Evolutionary conservation across 306 rosid genomes (phyloP).

Genomic region (Rosa rugosa): DNA sequence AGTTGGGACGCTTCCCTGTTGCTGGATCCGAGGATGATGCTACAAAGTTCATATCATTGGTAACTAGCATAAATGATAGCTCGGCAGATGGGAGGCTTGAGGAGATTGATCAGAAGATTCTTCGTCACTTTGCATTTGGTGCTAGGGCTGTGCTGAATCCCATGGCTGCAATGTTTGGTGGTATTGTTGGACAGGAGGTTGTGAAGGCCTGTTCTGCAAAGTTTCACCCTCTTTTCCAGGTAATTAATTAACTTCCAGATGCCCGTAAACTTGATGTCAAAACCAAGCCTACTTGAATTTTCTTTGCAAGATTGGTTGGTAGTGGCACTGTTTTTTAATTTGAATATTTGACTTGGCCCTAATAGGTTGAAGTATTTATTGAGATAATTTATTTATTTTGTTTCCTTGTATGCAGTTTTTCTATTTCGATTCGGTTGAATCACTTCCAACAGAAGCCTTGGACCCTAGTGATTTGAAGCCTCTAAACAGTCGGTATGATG

Average conservation of each 20-base stretch:
- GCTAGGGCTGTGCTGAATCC: constrained; percentile 33
- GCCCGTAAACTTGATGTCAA: neutral
- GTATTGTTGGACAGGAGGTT: constrained; percentile 32
- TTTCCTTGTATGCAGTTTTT: constrained; percentile 20
- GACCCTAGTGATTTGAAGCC: constrained; percentile 28
- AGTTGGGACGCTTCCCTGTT: constrained; percentile 23
- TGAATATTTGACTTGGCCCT: neutral
- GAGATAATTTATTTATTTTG: neutral
- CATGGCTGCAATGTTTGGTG: constrained; percentile 33
- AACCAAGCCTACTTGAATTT: neutral
- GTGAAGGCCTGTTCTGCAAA: constrained; percentile 31
- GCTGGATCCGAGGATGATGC: constrained; percentile 30
- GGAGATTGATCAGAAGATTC: constrained; percentile 23
- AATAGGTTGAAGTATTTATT: neutral
- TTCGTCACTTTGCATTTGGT: constrained; percentile 27
- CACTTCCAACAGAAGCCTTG: constrained; percentile 17
- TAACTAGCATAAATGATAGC: constrained; percentile 17
- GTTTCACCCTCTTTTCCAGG: constrained; percentile 34
- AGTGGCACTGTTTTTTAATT: neutral
- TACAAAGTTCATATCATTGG: constrained; percentile 10
- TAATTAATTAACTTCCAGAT: neutral
- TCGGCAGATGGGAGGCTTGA: constrained; percentile 22
- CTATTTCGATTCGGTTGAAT: constrained; percentile 27
- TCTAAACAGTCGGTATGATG: constrained; percentile 30
- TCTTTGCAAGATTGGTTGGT: neutral